phyloP scores from a whole-genome alignment of 2,329 filamentous ascomycete genomes.

The Colletotrichum cordylinicola region DNA sequence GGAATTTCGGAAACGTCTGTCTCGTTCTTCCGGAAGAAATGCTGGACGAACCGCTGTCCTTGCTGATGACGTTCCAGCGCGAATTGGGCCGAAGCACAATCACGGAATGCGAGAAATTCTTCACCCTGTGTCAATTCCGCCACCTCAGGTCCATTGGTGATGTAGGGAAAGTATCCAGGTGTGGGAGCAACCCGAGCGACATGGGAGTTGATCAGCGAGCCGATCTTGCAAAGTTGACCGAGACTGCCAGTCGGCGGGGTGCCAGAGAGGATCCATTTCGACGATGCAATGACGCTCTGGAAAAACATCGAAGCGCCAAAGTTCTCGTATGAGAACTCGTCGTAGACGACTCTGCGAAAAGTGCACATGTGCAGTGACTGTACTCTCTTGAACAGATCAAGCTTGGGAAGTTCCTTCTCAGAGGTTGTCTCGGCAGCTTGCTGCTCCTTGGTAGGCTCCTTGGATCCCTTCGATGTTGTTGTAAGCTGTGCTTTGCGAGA shows the following conservation, averaged over 20 bases:
- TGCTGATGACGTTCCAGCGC: slow-evolving; percentile 40
- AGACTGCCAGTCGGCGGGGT: slow-evolving; percentile 44
- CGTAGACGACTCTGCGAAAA: slow-evolving; percentile 44
- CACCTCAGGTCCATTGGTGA: slow-evolving; percentile 37
- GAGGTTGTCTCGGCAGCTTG: not conserved
- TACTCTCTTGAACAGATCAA: slow-evolving; percentile 15
- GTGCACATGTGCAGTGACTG: slow-evolving; percentile 41
- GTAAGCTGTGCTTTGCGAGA: slow-evolving; percentile 5
- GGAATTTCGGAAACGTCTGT: slow-evolving; percentile 29
- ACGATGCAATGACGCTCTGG: slow-evolving; percentile 30
- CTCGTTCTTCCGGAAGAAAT: slow-evolving; percentile 36
- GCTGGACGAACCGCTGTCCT: slow-evolving; percentile 32
- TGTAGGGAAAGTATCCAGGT: slow-evolving; percentile 37
- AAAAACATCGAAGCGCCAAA: slow-evolving; percentile 36
- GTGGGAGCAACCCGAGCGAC: slow-evolving; percentile 40
- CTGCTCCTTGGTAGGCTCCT: not conserved
- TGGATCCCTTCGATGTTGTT: not conserved
- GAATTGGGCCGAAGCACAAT: slow-evolving; percentile 37
- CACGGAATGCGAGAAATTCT: slow-evolving; percentile 34
- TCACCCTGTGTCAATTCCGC: slow-evolving; percentile 36
- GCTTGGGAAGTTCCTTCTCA: not conserved
- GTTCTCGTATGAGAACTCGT: slow-evolving; percentile 49
- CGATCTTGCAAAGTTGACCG: slow-evolving; percentile 39
- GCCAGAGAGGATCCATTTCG: slow-evolving; percentile 50
- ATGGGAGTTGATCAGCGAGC: slow-evolving; percentile 40